Evolutionary conservation across 2,329 filamentous ascomycete species (phyloP).

Genomic region (Ceratocystis papillata): DNA sequence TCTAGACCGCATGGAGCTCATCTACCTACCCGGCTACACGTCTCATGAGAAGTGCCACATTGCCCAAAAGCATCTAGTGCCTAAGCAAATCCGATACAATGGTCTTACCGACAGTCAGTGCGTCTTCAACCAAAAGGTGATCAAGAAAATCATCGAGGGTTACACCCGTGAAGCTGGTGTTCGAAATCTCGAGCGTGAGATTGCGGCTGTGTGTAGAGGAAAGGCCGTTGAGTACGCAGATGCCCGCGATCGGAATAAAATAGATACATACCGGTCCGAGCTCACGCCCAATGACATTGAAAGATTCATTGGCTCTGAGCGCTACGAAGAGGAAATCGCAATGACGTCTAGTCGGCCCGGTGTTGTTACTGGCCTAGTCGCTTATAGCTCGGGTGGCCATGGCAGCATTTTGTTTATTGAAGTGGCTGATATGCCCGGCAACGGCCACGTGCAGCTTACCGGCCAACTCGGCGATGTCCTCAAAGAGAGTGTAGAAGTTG

Average conservation of each 20-base stretch:
- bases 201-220: constrained; percentile 84
- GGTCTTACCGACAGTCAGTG: constrained; percentile 69
- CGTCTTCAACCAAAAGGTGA: constrained; percentile 65
- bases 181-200: constrained; percentile 88
- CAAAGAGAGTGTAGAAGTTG: constrained; percentile 94
- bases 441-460: constrained; percentile 83
- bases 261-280: constrained; percentile 59
- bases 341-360: constrained; percentile 75
- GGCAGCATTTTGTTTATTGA: constrained; percentile 98
- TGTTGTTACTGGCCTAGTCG: constrained; percentile 90
- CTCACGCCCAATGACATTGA: constrained; percentile 75
- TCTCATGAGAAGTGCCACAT: constrained; percentile 96
- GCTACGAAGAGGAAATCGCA: constrained; percentile 83
- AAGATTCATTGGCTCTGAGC: constrained; percentile 81
- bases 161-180: constrained; percentile 97
- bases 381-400: constrained; percentile 84
- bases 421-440: constrained; percentile 92
- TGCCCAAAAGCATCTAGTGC: constrained; percentile 81
- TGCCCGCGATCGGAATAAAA: constrained; percentile 61
- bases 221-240: constrained; percentile 95
- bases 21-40: constrained; percentile 86
- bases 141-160: constrained; percentile 89
- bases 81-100: constrained; percentile 88
- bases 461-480: constrained; percentile 93
- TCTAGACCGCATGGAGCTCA: constrained; percentile 94